Conservation (phyloP, 176 grass and related monocot species). For the Areca catechu region DNA sequence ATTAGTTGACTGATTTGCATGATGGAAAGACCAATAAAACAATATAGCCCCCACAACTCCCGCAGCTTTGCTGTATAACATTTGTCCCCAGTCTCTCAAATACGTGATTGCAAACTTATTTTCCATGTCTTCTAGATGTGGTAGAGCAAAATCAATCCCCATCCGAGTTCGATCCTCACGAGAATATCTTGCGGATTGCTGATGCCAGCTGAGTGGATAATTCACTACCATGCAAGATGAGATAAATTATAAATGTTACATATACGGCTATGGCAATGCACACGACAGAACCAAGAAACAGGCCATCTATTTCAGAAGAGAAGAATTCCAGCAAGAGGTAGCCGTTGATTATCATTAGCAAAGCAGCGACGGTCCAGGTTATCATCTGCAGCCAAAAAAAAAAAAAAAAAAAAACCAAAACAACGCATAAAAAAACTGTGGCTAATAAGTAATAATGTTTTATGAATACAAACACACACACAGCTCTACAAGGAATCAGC, state of each 20-base stretch:
- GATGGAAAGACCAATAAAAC: too few species aligned
- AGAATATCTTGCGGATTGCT: constrained; percentile 32
- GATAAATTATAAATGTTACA: constrained; percentile 55
- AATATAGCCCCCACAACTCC: too few species aligned
- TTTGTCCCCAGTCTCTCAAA: too few species aligned
- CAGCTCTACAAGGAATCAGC: too few species aligned
- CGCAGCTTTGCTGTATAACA: too few species aligned
- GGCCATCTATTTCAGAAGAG: constrained; percentile 64
- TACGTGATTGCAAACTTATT: too few species aligned
- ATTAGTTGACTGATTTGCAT: too few species aligned
- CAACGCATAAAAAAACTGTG: not conserved
- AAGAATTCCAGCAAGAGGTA: constrained; percentile 89
- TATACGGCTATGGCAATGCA: constrained; percentile 43
- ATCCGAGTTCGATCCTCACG: too few species aligned
- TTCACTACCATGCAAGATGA: constrained; percentile 52
- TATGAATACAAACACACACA: too few species aligned
- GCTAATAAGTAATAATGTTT: not conserved
- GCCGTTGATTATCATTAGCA: constrained; percentile 76
- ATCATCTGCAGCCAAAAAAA: constrained; percentile 53
- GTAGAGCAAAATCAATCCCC: too few species aligned
- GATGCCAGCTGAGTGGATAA: constrained; percentile 29
- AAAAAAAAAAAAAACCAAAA: constrained; percentile 8
- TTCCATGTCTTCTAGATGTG: too few species aligned
- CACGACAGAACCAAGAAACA: constrained; percentile 40
- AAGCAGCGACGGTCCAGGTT: constrained; percentile 76